A percentile compares a stretch with the other conserved stretches of the same genome.
phyloP scores from a whole-genome alignment of 2,329 filamentous ascomycete species.

The Juglanconis juglandina region DNA sequence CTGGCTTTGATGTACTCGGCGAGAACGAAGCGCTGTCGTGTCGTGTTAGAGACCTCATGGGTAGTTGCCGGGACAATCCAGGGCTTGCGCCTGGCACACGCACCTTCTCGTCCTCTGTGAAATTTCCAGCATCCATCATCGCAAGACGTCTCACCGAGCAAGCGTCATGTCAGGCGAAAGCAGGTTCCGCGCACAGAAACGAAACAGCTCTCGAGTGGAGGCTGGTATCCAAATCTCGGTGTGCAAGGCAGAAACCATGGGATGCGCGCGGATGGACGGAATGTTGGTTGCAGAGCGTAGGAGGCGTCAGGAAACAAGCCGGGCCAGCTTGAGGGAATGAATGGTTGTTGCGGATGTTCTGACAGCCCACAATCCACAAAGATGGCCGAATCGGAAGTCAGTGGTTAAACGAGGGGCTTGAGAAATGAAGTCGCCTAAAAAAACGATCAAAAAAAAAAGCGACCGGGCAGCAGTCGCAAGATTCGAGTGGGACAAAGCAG shows the following conservation, averaged over 20 bases:
- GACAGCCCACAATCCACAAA: neutral
- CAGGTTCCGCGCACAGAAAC: neutral
- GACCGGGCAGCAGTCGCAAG: neutral
- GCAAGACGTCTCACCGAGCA: slow-evolving; percentile 13
- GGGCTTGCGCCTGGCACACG: slow-evolving; percentile 19
- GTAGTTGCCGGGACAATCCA: neutral
- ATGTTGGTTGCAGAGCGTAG: slow-evolving; percentile 7
- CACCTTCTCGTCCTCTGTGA: slow-evolving; percentile 53
- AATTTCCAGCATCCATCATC: slow-evolving; percentile 38
- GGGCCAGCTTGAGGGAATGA: slow-evolving; percentile 6
- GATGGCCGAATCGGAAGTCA: slow-evolving; percentile 19
- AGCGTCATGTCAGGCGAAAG: slow-evolving; percentile 16
- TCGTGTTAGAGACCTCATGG: neutral
- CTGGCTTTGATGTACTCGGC: slow-evolving; percentile 58
- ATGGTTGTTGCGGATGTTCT: neutral
- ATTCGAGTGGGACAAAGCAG: slow-evolving; percentile 12
- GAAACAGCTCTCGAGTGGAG: neutral
- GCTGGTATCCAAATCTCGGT: slow-evolving; percentile 3
- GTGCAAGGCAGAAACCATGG: slow-evolving; percentile 13
- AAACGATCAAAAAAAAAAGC: neutral
- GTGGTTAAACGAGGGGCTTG: slow-evolving; percentile 11
- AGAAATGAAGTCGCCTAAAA: neutral
- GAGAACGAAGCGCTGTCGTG: slow-evolving; percentile 51
- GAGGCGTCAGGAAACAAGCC: slow-evolving; percentile 5
- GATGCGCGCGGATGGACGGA: slow-evolving; percentile 1